phyloP scores from a whole-genome alignment of 2,329 filamentous ascomycete species.

The Trichoderma arundinaceum region DNA sequence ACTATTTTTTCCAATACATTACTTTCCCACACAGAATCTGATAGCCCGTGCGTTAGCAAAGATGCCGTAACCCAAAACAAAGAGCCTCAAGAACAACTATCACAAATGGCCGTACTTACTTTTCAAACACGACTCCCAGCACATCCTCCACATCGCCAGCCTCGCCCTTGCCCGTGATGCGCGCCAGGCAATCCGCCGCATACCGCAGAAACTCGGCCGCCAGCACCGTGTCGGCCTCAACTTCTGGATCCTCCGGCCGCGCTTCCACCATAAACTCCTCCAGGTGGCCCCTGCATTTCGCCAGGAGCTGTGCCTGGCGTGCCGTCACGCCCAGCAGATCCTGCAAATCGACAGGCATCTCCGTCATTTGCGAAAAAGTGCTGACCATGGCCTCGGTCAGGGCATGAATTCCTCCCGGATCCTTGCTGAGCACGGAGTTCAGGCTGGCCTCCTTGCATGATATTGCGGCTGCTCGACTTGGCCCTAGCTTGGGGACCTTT shows the following conservation, averaged over 20 bases:
- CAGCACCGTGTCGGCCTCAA: slow-evolving; percentile 80
- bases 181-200: slow-evolving; percentile 79
- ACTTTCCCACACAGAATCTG: slow-evolving; percentile 56
- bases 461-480: slow-evolving; percentile 56
- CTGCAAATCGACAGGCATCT: slow-evolving; percentile 72
- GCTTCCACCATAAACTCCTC: slow-evolving; percentile 73
- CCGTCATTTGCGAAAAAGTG: slow-evolving; percentile 74
- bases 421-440: slow-evolving; percentile 40
- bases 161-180: slow-evolving; percentile 86
- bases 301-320: slow-evolving; percentile 82
- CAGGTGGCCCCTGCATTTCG: slow-evolving; percentile 73
- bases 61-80: background rate
- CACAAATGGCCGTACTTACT: slow-evolving; percentile 61
- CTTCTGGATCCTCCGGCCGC: slow-evolving; percentile 42
- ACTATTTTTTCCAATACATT: slow-evolving; percentile 23
- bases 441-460: slow-evolving; percentile 70
- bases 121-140: slow-evolving; percentile 95
- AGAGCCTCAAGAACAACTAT: background rate
- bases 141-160: slow-evolving; percentile 93
- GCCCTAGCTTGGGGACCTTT: slow-evolving; percentile 38
- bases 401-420: slow-evolving; percentile 69
- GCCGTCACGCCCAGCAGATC: slow-evolving; percentile 90
- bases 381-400: slow-evolving; percentile 71
- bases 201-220: slow-evolving; percentile 87
- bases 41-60: slow-evolving; percentile 35